Percentiles rank a stretch among this genome's conserved stretches.
phyloP scores from a whole-genome alignment of 495 filamentous ascomycete species.

The Aspergillus homomorphus region DNA sequence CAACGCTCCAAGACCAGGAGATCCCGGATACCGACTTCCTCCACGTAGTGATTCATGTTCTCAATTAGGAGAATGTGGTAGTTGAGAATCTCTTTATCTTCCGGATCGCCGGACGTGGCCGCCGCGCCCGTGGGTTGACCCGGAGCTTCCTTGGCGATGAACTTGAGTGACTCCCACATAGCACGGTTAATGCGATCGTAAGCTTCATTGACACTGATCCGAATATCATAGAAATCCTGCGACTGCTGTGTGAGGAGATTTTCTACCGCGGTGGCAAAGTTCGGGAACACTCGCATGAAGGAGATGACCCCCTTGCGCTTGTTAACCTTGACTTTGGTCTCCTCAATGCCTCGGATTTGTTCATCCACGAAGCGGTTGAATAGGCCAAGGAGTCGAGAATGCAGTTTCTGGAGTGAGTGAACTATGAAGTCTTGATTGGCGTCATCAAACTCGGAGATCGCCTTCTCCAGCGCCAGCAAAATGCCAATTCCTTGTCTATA shows the following conservation, averaged over 20 bases:
- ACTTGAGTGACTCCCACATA: slow-evolving; percentile 95
- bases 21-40: slow-evolving; percentile 76
- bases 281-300: slow-evolving; percentile 89
- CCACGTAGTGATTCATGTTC: slow-evolving; percentile 96
- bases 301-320: slow-evolving; percentile 94
- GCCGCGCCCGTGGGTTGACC: slow-evolving; percentile 46
- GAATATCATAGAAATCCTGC: slow-evolving; percentile 60
- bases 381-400: slow-evolving; percentile 67
- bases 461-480: slow-evolving; percentile 72
- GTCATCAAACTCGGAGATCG: slow-evolving; percentile 72
- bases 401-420: slow-evolving; percentile 72
- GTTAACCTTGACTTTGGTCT: slow-evolving; percentile 98
- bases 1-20: slow-evolving; percentile 77
- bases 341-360: slow-evolving; percentile 91
- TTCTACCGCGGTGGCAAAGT: slow-evolving; percentile 76
- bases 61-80: slow-evolving; percentile 96
- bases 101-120: slow-evolving; percentile 63
- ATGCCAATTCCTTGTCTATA: slow-evolving; percentile 83
- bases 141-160: slow-evolving; percentile 91
- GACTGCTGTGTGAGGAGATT: slow-evolving; percentile 64
- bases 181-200: slow-evolving; percentile 87
- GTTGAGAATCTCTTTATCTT: slow-evolving; percentile 94
- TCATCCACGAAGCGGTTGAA: slow-evolving; percentile 92
- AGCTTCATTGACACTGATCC: slow-evolving; percentile 76
- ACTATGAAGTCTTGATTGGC: slow-evolving; percentile 90